Evolutionary conservation across 2,329 filamentous ascomycete species (phyloP), one percentile per base, ranked within the genome.

Genomic region (Colletotrichum ledebouriae): DNA sequence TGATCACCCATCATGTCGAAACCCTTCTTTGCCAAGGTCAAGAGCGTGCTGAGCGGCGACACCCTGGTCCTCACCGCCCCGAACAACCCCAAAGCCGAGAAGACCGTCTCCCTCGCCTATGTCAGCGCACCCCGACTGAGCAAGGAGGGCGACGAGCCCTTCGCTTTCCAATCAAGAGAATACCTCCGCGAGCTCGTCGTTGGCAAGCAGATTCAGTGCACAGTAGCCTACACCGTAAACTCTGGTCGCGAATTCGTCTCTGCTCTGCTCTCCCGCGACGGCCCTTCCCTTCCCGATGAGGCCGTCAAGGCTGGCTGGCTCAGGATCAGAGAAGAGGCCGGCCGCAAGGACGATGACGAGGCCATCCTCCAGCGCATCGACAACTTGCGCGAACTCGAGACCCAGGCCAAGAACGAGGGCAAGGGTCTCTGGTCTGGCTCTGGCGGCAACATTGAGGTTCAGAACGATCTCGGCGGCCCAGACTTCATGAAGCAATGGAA

Each of bases 161-260:
- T 92, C 77, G 94, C 93, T 67, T 99, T 98, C 81, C 92, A 96
- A 81, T 97, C 96, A 69, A 93, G 96, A 77, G 96, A 99, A 81
- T 96, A 92, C 78, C 87, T 99, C 70, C 92, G 96, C 75, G 90
- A 91, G 73, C 85, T 94, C 59, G 86, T 91, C 46, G 92, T 98
- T 64, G 95, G 95, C 77, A 97, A 97, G 80, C 87, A 90, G 33
- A 86, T 99, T 71, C 90, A 94, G 74, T 97, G 95, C 84, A 89
- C 89, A 68, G 86, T 97, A 49, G 86, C 94, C 60, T 98, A 99
- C 83, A 93, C 91, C 69, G 92, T 98, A 69, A 94, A 95, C 15
- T 92, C 89, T 49, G 91, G 93, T 71, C 91, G 94, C 73, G 95
- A 99, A 77, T 99, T 98, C 77, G 96, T 95, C 72, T 87, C 89